Percentiles rank a stretch among this genome's conserved stretches.
phyloP scores from a whole-genome alignment of 805 yeast species.

The Cyberlindnera amylophila region DNA sequence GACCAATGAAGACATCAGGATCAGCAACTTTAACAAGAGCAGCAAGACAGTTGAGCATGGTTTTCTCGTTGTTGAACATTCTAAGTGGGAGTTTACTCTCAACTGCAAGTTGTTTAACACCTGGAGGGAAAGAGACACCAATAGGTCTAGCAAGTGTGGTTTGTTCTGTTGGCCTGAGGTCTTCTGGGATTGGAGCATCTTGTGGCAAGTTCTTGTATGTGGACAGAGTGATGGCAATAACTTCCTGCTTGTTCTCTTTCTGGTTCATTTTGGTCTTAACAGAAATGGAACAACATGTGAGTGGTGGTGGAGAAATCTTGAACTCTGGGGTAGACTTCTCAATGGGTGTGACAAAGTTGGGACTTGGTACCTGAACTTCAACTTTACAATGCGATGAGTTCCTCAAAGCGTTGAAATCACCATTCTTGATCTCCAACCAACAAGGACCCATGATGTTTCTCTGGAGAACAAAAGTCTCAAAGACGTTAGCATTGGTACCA shows the following conservation, averaged over 20 bases:
- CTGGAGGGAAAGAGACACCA: slow-evolving; percentile 70
- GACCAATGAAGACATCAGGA: slow-evolving; percentile 91
- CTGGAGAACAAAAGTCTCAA: slow-evolving; percentile 83
- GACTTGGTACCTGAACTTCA: slow-evolving; percentile 58
- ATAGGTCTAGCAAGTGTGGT: slow-evolving; percentile 80
- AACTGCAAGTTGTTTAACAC: slow-evolving; percentile 58
- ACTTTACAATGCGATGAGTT: slow-evolving; percentile 77
- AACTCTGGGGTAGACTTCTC: slow-evolving; percentile 37
- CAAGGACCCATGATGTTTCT: slow-evolving; percentile 95
- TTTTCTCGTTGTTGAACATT: slow-evolving; percentile 67
- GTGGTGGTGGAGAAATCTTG: slow-evolving; percentile 51
- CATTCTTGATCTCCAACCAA: slow-evolving; percentile 76
- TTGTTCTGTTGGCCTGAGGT: slow-evolving; percentile 53
- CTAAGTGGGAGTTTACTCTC: slow-evolving; percentile 50
- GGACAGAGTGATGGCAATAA: slow-evolving; percentile 77
- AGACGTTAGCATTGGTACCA: slow-evolving; percentile 69
- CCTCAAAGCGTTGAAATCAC: slow-evolving; percentile 52
- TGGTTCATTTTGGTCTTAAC: slow-evolving; percentile 78
- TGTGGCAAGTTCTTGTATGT: slow-evolving; percentile 66
- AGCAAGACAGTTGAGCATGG: slow-evolving; percentile 68
- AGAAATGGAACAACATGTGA: slow-evolving; percentile 70
- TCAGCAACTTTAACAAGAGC: slow-evolving; percentile 69
- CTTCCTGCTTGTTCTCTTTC: slow-evolving; percentile 76
- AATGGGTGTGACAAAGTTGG: slow-evolving; percentile 46
- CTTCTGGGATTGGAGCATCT: slow-evolving; percentile 68